phyloP scores from a whole-genome alignment of 495 filamentous ascomycete species.

The Thermochaetoides thermophila region DNA sequence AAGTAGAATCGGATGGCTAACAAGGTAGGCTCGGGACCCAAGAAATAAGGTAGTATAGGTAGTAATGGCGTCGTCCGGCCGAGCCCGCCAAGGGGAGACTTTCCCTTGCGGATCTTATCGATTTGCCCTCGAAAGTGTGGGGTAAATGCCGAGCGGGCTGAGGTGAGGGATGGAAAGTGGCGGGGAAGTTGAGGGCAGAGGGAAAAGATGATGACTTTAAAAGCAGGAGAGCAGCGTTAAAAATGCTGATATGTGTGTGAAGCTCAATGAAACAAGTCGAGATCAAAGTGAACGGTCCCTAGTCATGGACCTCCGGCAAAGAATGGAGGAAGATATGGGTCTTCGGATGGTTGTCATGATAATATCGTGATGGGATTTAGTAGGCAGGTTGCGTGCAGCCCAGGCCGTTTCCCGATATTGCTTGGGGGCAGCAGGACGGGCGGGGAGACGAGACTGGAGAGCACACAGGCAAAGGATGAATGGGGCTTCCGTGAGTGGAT shows the following conservation, averaged over 20 bases:
- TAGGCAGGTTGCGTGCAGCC: slow-evolving; percentile 21
- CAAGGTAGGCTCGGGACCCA: too few species aligned
- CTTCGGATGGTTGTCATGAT: slow-evolving; percentile 44
- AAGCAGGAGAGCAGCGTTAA: too few species aligned
- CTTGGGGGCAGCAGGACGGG: slow-evolving; percentile 6
- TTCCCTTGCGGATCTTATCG: slow-evolving; percentile 22
- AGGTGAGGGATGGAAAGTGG: slow-evolving; percentile 4
- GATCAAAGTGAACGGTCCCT: slow-evolving; percentile 34
- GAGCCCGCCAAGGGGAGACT: slow-evolving; percentile 1
- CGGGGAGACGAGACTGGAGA: too few species aligned
- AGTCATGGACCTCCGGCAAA: slow-evolving; percentile 39
- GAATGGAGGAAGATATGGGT: slow-evolving; percentile 37
- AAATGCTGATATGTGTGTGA: too few species aligned
- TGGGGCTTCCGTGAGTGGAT: too few species aligned
- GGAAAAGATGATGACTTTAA: slow-evolving; percentile 10
- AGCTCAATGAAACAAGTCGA: neutral
- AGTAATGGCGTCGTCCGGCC: slow-evolving; percentile 4
- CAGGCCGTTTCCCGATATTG: slow-evolving; percentile 26
- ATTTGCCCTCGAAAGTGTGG: slow-evolving; percentile 22
- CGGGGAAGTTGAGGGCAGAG: slow-evolving; percentile 9
- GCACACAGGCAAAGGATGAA: too few species aligned
- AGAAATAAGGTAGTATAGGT: too few species aligned
- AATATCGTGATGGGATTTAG: slow-evolving; percentile 21
- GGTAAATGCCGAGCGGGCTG: too few species aligned
- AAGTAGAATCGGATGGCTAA: too few species aligned